Evolutionary conservation across 83 land plant genomes (phyloP), one percentile per base, ranked within the genome.

Genomic region (Diphasiastrum complanatum): DNA sequence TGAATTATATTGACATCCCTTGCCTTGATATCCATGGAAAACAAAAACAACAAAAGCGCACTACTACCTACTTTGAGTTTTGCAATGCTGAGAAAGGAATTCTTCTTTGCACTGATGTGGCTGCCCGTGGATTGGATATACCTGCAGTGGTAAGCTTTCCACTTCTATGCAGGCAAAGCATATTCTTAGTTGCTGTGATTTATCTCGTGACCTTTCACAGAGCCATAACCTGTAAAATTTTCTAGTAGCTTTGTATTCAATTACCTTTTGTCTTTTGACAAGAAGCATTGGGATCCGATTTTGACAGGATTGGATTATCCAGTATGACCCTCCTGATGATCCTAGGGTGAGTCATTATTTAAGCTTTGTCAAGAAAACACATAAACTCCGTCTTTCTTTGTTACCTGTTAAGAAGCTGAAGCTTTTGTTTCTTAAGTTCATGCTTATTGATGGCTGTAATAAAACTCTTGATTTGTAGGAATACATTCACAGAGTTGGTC

Each of bases 81-180:
- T 85, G 91, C 63, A 92, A 76, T 74, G 97, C 91, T 4, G 82
- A 88, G 66, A 85, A 77, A 57, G 96, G 98, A 34, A 81, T 92
- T 40, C 69, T 87, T 46, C 71, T 88, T 26, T 92, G 91, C 60
- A 88, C 96, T 18, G 96, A 92, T 79, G 95, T 92, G 57, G 96
- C 91, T 71, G 98, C 91, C 12, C 87, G 98, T 60, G 98, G 96
- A 16, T 84, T 92, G 71, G 98, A 92, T 70, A 92, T 92, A 63
- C 98, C 96, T 34, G 85, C 83, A 38, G 98, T 92, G 85, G 97
- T 90, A 71, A 32, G 76, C 72, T 12, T 60, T 24, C 35, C 4
- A 47, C 0, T 51, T 52, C 24, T 47, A 20, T 51, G 52, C 8
- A 4, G 3, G 23, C 16, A 22, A 26, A 23, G 24, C 19, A n/a